Conservation (phyloP, 768 basidiomycete species). For the Imleria badia region DNA sequence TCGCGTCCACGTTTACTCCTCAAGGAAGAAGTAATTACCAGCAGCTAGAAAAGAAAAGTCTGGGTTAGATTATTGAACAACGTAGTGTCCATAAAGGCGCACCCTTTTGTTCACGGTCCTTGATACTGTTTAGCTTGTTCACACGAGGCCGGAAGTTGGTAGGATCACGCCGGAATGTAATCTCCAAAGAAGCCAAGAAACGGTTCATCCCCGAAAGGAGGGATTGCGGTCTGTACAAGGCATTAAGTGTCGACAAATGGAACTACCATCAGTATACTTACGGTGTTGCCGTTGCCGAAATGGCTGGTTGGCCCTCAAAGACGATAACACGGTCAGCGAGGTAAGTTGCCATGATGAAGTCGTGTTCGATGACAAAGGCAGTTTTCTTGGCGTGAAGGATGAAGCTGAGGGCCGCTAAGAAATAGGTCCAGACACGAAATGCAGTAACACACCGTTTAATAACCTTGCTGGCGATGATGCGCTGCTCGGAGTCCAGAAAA, state of each 20-base stretch:
- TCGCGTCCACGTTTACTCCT: conserved; percentile 51
- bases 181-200: conserved; percentile 93
- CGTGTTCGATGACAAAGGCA: conserved; percentile 99
- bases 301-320: conserved; percentile 83
- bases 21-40: conserved; percentile 92
- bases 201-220: conserved; percentile 97
- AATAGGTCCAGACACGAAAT: neutral
- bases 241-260: neutral
- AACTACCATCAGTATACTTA: conserved; percentile 39
- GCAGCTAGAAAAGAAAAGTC: conserved; percentile 45
- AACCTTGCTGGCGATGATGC: conserved; percentile 96
- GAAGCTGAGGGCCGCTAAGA: conserved; percentile 49
- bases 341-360: conserved; percentile 99
- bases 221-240: conserved; percentile 73
- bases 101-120: conserved; percentile 89
- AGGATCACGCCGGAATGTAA: conserved; percentile 97
- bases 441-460: conserved; percentile 75
- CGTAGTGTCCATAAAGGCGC: conserved; percentile 21
- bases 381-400: conserved; percentile 97
- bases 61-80: conserved; percentile 5
- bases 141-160: conserved; percentile 90
- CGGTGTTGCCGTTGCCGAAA: conserved; percentile 89
- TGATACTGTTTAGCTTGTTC: conserved; percentile 81
- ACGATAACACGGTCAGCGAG: conserved; percentile 97
- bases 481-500: conserved; percentile 98